A percentile compares a stretch with the other conserved stretches of the same genome.
These are phyloP conservation scores for Jaenimonas drosophilae DNA, from an alignment of 208 protist species.

Conservation along the genomic window DNA sequence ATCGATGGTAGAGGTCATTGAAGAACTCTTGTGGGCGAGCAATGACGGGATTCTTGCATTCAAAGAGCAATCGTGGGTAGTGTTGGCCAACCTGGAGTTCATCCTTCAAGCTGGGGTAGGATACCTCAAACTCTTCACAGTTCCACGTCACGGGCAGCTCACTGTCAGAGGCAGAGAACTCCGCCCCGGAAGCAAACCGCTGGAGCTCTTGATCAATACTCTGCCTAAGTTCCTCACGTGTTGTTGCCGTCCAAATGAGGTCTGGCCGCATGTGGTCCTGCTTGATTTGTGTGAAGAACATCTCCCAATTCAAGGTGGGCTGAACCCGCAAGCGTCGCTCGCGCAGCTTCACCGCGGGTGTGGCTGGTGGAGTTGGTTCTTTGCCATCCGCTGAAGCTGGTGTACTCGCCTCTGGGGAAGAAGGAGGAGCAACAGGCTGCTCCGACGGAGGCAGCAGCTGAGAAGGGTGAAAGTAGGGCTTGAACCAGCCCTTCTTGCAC, in stretches of 20 bases:
- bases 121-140: slow-evolving; percentile 90
- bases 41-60: slow-evolving; percentile 55
- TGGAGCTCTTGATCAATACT: slow-evolving; percentile 82
- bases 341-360: slow-evolving; percentile 14
- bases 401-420: slow-evolving; percentile 6
- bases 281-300: slow-evolving; percentile 86
- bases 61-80: slow-evolving; percentile 82
- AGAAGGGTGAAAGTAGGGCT: slow-evolving; percentile 64
- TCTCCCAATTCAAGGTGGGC: slow-evolving; percentile 82
- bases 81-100: slow-evolving; percentile 86
- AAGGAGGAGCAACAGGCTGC: not conserved
- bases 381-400: not conserved
- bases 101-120: slow-evolving; percentile 78
- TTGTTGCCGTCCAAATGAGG: slow-evolving; percentile 92
- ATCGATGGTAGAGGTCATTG: slow-evolving; percentile 90
- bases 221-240: slow-evolving; percentile 78
- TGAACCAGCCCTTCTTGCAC: slow-evolving; percentile 63
- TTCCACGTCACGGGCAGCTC: slow-evolving; percentile 79
- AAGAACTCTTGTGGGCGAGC: slow-evolving; percentile 85
- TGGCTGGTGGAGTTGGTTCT: not conserved
- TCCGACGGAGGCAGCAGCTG: slow-evolving; percentile 14
- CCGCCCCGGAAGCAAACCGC: slow-evolving; percentile 36
- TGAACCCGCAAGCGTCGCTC: slow-evolving; percentile 37
- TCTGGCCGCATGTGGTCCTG: slow-evolving; percentile 82
- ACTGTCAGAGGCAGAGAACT: slow-evolving; percentile 8